phyloP scores from a whole-genome alignment of 305 asterid species.

The Galium porrigens region DNA sequence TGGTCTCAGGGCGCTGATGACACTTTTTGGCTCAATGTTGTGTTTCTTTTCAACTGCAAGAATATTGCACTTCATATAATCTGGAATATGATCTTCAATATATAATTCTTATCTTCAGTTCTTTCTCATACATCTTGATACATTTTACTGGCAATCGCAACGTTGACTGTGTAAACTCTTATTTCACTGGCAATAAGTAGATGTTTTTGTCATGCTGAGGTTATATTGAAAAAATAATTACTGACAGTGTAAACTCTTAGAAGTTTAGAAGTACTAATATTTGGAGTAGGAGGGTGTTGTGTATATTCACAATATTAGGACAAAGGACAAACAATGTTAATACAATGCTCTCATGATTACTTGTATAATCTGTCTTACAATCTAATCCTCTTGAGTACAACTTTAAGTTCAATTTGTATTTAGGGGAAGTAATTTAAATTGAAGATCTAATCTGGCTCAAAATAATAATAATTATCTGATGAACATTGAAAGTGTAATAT shows the following conservation, averaged over 20 bases:
- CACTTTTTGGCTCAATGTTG: slow-evolving; percentile 82
- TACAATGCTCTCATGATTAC: too few relatives aligned
- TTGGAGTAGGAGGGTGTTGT: neutral
- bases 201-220: neutral
- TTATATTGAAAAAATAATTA: neutral
- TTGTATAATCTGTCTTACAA: too few relatives aligned
- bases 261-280: neutral
- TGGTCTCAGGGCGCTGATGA: slow-evolving; percentile 56
- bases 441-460: neutral
- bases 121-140: too few relatives aligned
- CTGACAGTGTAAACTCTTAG: too few relatives aligned
- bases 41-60: slow-evolving; percentile 20
- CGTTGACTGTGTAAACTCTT: too few relatives aligned
- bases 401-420: too few relatives aligned
- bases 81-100: too few relatives aligned
- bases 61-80: neutral
- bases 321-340: neutral
- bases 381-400: too few relatives aligned
- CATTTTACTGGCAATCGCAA: too few relatives aligned
- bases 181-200: neutral
- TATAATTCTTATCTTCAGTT: neutral
- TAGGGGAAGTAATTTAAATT: too few relatives aligned
- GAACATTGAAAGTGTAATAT: neutral
- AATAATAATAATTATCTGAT: neutral
- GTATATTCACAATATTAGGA: neutral